Base-by-base conservation (phyloP, 805 yeast species). In the Candida yuanshanica region DNA sequence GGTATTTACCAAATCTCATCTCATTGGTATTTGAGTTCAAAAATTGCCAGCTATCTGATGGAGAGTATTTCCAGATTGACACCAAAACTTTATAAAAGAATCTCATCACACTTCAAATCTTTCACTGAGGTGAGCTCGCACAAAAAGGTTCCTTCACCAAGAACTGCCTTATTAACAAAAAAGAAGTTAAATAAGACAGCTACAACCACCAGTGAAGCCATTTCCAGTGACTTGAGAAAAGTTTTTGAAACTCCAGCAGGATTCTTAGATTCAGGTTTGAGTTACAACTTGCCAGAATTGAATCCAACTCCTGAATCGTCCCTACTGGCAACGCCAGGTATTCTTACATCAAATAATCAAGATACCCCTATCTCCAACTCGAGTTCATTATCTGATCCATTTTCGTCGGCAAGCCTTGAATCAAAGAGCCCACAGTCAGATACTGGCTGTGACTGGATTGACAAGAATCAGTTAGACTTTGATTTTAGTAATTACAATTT, bases 371-470 rank as follows among this genome's bases (percentile, higher is more conserved):
- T 18, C 2, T 31, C 34, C 4, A n/a, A 16, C 21, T 31, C 34
- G 12, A 31, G 34, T 31, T 17, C 20, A 7, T n/a, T 11, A 10
- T 17, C 14, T 3, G 21, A 17, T n/a, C n/a, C 7, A 11, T 20
- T 31, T 17, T 23, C 40, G 20, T 20, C 22, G 20, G 9, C 38
- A 5, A 22, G 22, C n/a, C 34, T 17, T 6, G 44, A 39, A 21
- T 42, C 46, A 27, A 14, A 16, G 11, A 38, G 42, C 13, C 59
- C 59, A 14, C 42, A 44, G n/a, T 57, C 72, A 6, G 79, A 74
- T 34, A 73, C 79, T 3, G 80, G 80, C 0, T 74, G 80, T 60
- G 76, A 74, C 47, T 74, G 79, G 79, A 72, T 74, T 35, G 80
- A 74, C 50, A 74, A 72, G 41, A 62, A 65, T 46, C 60, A 62